These are phyloP conservation scores for Globisporangium carolinianum DNA, from an alignment of 352 stramenopile species.

Conservation along the genomic window DNA sequence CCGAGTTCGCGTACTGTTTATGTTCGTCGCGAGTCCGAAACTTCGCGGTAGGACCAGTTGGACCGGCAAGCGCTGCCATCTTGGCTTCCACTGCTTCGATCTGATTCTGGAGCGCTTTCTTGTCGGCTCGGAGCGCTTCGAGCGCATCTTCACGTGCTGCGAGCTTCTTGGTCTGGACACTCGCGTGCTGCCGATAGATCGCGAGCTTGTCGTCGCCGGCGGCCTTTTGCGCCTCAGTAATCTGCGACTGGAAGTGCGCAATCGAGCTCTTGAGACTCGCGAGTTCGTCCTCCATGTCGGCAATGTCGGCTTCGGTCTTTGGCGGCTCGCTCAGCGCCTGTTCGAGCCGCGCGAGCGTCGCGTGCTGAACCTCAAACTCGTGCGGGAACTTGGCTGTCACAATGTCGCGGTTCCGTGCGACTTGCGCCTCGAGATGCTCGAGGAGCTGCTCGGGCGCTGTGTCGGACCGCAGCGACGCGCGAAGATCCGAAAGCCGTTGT, in stretches of 20 bases:
- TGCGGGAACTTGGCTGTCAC: slow-evolving; percentile 62
- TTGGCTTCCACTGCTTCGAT: slow-evolving; percentile 72
- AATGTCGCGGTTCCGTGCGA: slow-evolving; percentile 69
- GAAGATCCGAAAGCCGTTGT: slow-evolving; percentile 64
- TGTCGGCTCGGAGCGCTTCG: slow-evolving; percentile 57
- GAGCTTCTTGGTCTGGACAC: slow-evolving; percentile 84
- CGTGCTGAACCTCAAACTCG: slow-evolving; percentile 70
- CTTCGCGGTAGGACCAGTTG: slow-evolving; percentile 19
- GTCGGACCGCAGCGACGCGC: slow-evolving; percentile 64
- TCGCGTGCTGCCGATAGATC: slow-evolving; percentile 88
- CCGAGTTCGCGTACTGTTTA: slow-evolving; percentile 79
- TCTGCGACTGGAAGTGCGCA: slow-evolving; percentile 56
- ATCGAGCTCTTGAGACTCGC: slow-evolving; percentile 51
- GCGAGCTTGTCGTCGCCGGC: slow-evolving; percentile 86
- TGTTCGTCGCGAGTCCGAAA: slow-evolving; percentile 89
- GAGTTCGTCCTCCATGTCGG: slow-evolving; percentile 83
- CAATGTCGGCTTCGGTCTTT: slow-evolving; percentile 84
- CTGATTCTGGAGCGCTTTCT: slow-evolving; percentile 47
- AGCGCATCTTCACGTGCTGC: slow-evolving; percentile 86
- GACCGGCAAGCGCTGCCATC: slow-evolving; percentile 42
- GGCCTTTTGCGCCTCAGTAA: slow-evolving; percentile 61
- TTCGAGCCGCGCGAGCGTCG: slow-evolving; percentile 74
- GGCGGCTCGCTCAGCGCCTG: slow-evolving; percentile 58
- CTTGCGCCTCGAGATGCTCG: slow-evolving; percentile 72
- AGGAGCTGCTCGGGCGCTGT: slow-evolving; percentile 84